Evolutionary conservation across 75 land plant species (phyloP).

Genomic region (Picea glauca): DNA sequence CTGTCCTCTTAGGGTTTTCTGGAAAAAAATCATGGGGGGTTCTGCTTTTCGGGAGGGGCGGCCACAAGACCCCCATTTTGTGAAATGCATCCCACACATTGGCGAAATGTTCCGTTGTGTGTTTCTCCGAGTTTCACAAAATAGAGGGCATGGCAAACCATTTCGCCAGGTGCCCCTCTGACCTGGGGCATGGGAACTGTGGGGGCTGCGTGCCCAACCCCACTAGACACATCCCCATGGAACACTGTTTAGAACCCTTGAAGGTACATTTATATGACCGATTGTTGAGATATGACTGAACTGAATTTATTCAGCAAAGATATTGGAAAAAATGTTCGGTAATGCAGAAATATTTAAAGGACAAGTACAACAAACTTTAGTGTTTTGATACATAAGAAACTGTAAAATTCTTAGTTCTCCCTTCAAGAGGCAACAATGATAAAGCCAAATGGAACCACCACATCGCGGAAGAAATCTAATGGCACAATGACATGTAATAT

Average conservation of each 20-base stretch:
- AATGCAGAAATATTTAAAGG: background rate
- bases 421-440: background rate
- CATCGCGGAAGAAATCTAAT: background rate
- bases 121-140: too few species aligned
- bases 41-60: too few species aligned
- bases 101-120: too few species aligned
- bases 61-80: too few species aligned
- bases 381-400: background rate
- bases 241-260: background rate
- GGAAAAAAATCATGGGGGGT: too few species aligned
- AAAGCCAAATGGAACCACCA: background rate
- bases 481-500: background rate
- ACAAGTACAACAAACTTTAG: background rate
- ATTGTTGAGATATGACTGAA: background rate
- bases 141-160: too few species aligned
- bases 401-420: background rate
- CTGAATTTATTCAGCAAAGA: background rate
- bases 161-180: too few species aligned
- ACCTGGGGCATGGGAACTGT: too few species aligned
- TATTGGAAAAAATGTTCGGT: background rate
- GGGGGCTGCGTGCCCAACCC: too few species aligned
- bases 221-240: too few species aligned
- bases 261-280: background rate
- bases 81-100: too few species aligned
- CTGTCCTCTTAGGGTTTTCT: too few species aligned